Evolutionary conservation across 108 stramenopile genomes (phyloP), one percentile per base, ranked within the genome.

Genomic region (Asterionellopsis glacialis): DNA sequence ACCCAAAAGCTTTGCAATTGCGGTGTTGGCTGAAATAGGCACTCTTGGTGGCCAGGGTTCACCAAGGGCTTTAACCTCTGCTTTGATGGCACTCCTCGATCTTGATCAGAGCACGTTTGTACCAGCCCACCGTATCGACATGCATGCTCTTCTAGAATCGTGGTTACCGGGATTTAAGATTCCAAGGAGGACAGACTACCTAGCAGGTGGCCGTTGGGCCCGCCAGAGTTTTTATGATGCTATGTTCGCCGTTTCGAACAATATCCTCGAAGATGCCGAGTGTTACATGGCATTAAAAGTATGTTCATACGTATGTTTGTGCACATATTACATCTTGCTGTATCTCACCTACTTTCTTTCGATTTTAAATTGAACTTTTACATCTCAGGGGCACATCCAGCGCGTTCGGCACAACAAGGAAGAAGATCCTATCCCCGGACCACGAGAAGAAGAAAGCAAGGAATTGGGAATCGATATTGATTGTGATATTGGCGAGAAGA

Each of bases 131-230:
- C 65, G 82, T 21, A 69, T 94, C 41, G 75, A 94, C 58, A 87
- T 91, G 79, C 84, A 87, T 52, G 62, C 72, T 10, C 73, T 94
- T 22, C 71, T 94, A 3, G 88, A 91, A 62, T 84, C 72, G 39
- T 94, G 90, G 93, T 74, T 90, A n/a, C 90, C 87, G 45, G 88
- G 87, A 12, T 48, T 90, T 38, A 79, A 81, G 53, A 79, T 94
- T 57, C 93, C 93, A 21, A 60, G 81, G 23, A 72, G 93, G 4
- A 86, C 90, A 38, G 87, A 94, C 64, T 91, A 94, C 67, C 69
- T 94, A 52, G 93, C 93, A 22, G 93, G 93, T 41, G 93, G 93
- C 41, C 44, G 90, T 21, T 94, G 93, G 93, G 93, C 93, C 5
- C 61, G 88, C 41, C 88, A 91, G 57, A 87, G 85, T 41, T 94